Evolutionary conservation across 768 basidiomycete species (phyloP).

Genomic region (Tephrocybe rancida): DNA sequence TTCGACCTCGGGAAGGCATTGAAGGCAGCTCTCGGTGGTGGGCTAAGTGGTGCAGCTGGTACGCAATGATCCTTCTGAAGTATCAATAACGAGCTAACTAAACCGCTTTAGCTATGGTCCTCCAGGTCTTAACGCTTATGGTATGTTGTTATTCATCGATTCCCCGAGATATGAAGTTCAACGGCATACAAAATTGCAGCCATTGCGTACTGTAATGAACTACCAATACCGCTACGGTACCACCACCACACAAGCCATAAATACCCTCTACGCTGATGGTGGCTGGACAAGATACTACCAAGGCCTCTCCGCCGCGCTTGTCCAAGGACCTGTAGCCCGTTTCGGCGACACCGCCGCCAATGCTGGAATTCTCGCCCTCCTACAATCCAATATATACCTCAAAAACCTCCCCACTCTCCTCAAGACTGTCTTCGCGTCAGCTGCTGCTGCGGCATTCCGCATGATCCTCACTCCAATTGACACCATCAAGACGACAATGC

Average conservation of each 20-base stretch:
- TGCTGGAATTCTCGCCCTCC: constrained; percentile 84
- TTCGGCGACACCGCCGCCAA: constrained; percentile 98
- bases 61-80: constrained; percentile 10
- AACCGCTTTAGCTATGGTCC: constrained; percentile 76
- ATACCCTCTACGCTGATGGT: constrained; percentile 75
- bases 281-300: constrained; percentile 87
- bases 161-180: constrained; percentile 5
- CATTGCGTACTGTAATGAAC: constrained; percentile 97
- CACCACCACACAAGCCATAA: constrained; percentile 61
- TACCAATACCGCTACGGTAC: constrained; percentile 94
- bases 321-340: constrained; percentile 83
- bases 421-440: constrained; percentile 79
- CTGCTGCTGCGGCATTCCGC: constrained; percentile 82
- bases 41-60: constrained; percentile 88
- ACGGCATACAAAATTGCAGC: constrained; percentile 45
- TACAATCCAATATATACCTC: constrained; percentile 76
- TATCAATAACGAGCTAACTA: constrained; percentile 1
- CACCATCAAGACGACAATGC: constrained; percentile 94
- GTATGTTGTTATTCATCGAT: constrained; percentile 23
- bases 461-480: constrained; percentile 94
- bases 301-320: constrained; percentile 80
- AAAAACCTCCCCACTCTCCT: constrained; percentile 59
- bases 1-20: constrained; percentile 82
- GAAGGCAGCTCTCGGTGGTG: constrained; percentile 86
- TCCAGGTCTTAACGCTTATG: constrained; percentile 93